Conservation (phyloP, 139 green algal species). For the Chlamydomonas asymmetrica region DNA sequence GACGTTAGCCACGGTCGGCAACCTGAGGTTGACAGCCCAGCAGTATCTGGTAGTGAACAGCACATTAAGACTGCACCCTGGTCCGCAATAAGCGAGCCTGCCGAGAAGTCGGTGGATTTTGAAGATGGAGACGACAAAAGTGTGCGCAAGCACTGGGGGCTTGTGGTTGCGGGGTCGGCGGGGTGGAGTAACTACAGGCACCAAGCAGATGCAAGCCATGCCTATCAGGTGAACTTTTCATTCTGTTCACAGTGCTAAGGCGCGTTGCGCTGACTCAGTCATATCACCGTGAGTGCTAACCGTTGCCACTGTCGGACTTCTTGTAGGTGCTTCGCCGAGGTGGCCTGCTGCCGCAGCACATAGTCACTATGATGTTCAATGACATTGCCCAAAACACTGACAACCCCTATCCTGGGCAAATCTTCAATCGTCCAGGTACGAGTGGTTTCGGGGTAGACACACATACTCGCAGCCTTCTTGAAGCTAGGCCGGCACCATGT, state of each 20-base stretch:
- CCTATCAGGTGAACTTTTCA: slow-evolving; percentile 75
- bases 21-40: too few species aligned
- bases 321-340: slow-evolving; percentile 44
- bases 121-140: slow-evolving; percentile 39
- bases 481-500: background rate
- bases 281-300: too few species aligned
- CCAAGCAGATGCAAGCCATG: slow-evolving; percentile 59
- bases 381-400: slow-evolving; percentile 78
- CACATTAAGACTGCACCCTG: too few species aligned
- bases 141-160: slow-evolving; percentile 74
- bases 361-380: slow-evolving; percentile 88
- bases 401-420: slow-evolving; percentile 82
- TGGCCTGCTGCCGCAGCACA: slow-evolving; percentile 61
- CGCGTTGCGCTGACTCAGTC: too few species aligned
- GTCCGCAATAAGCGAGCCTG: too few species aligned
- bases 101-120: slow-evolving; percentile 47
- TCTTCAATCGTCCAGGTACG: slow-evolving; percentile 90
- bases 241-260: background rate
- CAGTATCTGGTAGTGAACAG: too few species aligned
- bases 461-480: background rate
- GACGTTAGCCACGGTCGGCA: too few species aligned
- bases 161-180: slow-evolving; percentile 85
- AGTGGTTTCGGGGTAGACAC: background rate
- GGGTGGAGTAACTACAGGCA: slow-evolving; percentile 92
- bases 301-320: too few species aligned